These are phyloP conservation scores for Fragaria iinumae DNA, from an alignment of 306 rosid genomes.

Conservation along the genomic window DNA sequence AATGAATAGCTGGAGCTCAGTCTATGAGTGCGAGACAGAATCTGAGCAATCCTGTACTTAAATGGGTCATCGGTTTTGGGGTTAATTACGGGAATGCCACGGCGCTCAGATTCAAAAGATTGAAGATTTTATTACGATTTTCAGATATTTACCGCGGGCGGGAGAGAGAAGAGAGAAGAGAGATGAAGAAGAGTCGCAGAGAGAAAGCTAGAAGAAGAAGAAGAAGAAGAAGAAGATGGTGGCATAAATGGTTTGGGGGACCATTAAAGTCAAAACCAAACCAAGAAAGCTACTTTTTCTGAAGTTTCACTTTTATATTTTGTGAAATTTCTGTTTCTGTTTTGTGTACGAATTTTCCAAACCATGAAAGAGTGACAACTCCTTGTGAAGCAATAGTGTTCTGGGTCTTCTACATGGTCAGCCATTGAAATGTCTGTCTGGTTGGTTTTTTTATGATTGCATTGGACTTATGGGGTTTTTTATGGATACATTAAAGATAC, in stretches of 20 bases:
- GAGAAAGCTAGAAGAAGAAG: not conserved
- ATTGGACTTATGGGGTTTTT: not conserved
- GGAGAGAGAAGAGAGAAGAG: not conserved
- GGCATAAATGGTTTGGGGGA: not conserved
- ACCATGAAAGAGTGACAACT: not conserved
- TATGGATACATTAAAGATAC: not conserved
- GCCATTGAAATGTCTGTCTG: not conserved
- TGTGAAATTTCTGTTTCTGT: not conserved
- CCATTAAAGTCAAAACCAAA: slow-evolving; percentile 19
- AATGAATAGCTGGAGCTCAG: slow-evolving; percentile 11
- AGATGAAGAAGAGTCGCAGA: not conserved
- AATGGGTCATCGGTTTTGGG: slow-evolving; percentile 5
- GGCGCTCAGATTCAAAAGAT: not conserved
- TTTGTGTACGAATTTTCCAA: not conserved
- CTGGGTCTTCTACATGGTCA: not conserved
- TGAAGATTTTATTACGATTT: not conserved
- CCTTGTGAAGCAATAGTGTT: not conserved
- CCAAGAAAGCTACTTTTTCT: slow-evolving; percentile 17
- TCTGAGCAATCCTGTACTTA: not conserved
- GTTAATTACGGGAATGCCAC: slow-evolving; percentile 54
- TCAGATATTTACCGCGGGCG: slow-evolving; percentile 16
- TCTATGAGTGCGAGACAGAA: slow-evolving; percentile 10
- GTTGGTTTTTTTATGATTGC: not conserved
- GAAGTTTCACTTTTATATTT: not conserved
- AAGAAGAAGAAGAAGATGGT: not conserved